phyloP scores from a whole-genome alignment of 768 basidiomycete genomes.

The Trametes elegans region DNA sequence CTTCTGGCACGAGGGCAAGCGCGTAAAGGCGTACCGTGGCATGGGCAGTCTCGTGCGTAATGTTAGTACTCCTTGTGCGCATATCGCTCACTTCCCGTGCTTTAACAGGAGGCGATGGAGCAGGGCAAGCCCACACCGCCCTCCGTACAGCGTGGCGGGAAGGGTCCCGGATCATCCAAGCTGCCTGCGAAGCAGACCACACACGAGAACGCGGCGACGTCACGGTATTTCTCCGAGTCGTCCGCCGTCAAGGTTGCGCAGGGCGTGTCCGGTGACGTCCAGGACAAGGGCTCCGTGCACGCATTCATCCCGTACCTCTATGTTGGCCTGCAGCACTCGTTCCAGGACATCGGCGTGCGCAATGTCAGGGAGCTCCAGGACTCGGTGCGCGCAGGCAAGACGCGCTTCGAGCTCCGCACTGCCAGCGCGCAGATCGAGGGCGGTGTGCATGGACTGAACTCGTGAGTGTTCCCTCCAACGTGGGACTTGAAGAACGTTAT shows the following conservation, averaged over 20 bases:
- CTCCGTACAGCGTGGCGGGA: conserved; percentile 25
- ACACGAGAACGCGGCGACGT: conserved; percentile 91
- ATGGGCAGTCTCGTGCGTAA: conserved; percentile 87
- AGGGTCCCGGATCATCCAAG: conserved; percentile 18
- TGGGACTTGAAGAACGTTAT: conserved; percentile 1
- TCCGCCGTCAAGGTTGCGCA: conserved; percentile 95
- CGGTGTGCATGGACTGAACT: conserved; percentile 93
- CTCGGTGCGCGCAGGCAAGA: conserved; percentile 61
- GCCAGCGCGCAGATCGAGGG: conserved; percentile 96
- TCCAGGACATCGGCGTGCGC: conserved; percentile 88
- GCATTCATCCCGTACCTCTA: conserved; percentile 88
- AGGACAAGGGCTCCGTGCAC: conserved; percentile 94
- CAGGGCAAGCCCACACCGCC: conserved; percentile 53
- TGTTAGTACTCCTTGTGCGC: conserved; percentile 17
- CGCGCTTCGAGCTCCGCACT: conserved; percentile 91
- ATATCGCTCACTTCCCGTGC: neutral
- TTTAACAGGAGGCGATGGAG: conserved; percentile 76
- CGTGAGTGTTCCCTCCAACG: conserved; percentile 52
- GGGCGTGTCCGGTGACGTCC: conserved; percentile 94
- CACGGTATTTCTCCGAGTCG: conserved; percentile 92
- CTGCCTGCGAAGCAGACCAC: conserved; percentile 37
- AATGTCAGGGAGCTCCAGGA: conserved; percentile 64
- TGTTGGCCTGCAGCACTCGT: conserved; percentile 84
- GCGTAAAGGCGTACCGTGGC: conserved; percentile 97
- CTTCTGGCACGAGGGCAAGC: conserved; percentile 98